Percentiles rank a stretch among this genome's conserved stretches.
These are phyloP conservation scores for Halophytophthora batemanensis DNA, from an alignment of 352 stramenopile species.

Conservation along the genomic window DNA sequence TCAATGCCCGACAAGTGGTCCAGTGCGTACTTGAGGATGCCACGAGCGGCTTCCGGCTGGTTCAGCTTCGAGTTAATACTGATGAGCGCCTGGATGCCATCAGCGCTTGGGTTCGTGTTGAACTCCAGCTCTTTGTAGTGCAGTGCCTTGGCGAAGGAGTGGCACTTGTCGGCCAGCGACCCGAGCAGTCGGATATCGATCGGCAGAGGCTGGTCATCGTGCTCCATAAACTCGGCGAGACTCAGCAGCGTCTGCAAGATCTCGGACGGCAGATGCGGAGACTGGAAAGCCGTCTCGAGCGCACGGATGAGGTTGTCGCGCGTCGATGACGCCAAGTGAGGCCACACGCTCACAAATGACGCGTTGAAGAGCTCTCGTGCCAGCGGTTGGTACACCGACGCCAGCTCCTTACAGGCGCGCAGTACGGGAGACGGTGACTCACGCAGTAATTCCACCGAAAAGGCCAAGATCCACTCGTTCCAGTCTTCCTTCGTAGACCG, in stretches of 20 bases:
- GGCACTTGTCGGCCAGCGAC: slow-evolving; percentile 96
- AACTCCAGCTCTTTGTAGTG: slow-evolving; percentile 99
- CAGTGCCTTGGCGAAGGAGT: slow-evolving; percentile 98
- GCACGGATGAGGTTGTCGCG: slow-evolving; percentile 93
- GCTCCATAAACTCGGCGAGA: slow-evolving; percentile 99
- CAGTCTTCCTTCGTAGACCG: slow-evolving; percentile 93
- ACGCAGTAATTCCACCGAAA: slow-evolving; percentile 96
- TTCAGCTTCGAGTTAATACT: slow-evolving; percentile 98
- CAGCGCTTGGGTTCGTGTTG: slow-evolving; percentile 83
- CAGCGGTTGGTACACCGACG: slow-evolving; percentile 98
- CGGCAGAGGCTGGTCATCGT: slow-evolving; percentile 95
- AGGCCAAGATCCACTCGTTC: slow-evolving; percentile 98
- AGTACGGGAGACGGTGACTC: slow-evolving; percentile 96
- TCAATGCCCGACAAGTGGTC: slow-evolving; percentile 72
- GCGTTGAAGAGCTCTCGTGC: slow-evolving; percentile 98
- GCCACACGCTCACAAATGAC: slow-evolving; percentile 99
- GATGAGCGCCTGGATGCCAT: slow-evolving; percentile 98
- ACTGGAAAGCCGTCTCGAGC: slow-evolving; percentile 95
- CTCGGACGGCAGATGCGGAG: slow-evolving; percentile 92
- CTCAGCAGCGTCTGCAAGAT: slow-evolving; percentile 98
- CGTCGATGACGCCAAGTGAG: slow-evolving; percentile 89
- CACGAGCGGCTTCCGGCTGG: slow-evolving; percentile 96
- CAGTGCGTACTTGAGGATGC: slow-evolving; percentile 94
- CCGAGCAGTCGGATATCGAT: slow-evolving; percentile 97
- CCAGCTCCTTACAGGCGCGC: slow-evolving; percentile 93